Percentiles rank a stretch among this genome's conserved stretches.
Conservation (phyloP, 1,284 basidiomycete genomes). For the Cryptococcus sp. region DNA sequence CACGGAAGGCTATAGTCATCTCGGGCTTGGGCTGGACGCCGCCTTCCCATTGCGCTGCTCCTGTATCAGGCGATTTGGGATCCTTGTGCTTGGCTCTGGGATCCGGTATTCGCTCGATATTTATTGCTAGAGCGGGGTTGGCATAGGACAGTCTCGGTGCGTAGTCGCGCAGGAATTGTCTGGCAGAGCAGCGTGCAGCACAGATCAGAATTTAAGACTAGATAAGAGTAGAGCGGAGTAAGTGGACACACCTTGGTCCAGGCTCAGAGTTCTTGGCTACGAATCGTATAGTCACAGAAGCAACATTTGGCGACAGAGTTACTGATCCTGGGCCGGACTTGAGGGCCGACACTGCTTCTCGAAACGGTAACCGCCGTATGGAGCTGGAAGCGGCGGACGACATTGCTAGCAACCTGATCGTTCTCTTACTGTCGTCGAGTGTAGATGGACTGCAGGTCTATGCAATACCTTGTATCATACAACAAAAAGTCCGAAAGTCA, state of each 20-base stretch:
- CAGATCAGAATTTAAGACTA: too few relatives aligned
- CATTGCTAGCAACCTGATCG: constrained; percentile 1
- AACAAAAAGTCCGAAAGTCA: background rate
- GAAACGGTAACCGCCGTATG: constrained; percentile 31
- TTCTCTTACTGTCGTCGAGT: background rate
- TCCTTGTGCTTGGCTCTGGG: constrained; percentile 29
- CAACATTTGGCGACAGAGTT: constrained; percentile 26
- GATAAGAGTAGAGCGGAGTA: background rate
- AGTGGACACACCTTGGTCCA: constrained; percentile 36
- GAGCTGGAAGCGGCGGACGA: constrained; percentile 18
- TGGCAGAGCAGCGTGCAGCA: constrained; percentile 7
- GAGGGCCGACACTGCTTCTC: constrained; percentile 28
- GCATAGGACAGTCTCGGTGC: constrained; percentile 45
- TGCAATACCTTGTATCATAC: too few relatives aligned
- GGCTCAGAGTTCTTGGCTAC: constrained; percentile 34
- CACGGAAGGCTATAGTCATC: constrained; percentile 34
- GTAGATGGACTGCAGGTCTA: background rate
- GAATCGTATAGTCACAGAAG: constrained; percentile 29
- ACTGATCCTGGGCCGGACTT: constrained; percentile 24
- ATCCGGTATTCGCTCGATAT: constrained; percentile 32
- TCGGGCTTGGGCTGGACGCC: constrained; percentile 23
- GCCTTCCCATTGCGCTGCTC: constrained; percentile 13
- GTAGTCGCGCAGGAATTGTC: constrained; percentile 40
- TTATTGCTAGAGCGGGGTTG: constrained; percentile 40
- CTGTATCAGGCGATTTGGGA: constrained; percentile 24